phyloP scores from a whole-genome alignment of 805 yeast genomes.

The Allodekkera sacchari region DNA sequence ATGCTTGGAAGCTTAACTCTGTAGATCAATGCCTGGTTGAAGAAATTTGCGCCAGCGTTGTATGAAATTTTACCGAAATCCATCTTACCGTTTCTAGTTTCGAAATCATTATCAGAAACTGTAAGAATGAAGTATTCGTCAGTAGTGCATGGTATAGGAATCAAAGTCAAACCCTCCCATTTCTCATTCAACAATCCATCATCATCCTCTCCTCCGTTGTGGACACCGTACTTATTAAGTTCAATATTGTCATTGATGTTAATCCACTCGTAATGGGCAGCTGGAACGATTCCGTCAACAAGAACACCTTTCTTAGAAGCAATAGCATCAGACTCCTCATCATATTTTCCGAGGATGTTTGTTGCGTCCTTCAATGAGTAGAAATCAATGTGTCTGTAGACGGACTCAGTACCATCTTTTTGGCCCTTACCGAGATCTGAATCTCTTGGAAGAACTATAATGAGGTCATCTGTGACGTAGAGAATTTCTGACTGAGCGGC shows the following conservation, averaged over 20 bases:
- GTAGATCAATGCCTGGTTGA: slow-evolving; percentile 23
- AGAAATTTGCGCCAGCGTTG: slow-evolving; percentile 20
- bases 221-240: slow-evolving; percentile 23
- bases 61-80: slow-evolving; percentile 19
- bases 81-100: slow-evolving; percentile 23
- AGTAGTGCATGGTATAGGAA: slow-evolving; percentile 23
- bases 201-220: slow-evolving; percentile 25
- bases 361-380: slow-evolving; percentile 22
- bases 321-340: slow-evolving; percentile 18
- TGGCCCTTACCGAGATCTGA: slow-evolving; percentile 18
- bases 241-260: slow-evolving; percentile 18
- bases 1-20: slow-evolving; percentile 22
- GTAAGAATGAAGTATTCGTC: slow-evolving; percentile 22
- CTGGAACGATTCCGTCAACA: slow-evolving; percentile 15
- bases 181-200: slow-evolving; percentile 20
- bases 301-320: slow-evolving; percentile 20
- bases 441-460: slow-evolving; percentile 25
- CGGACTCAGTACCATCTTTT: slow-evolving; percentile 14
- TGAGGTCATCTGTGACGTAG: slow-evolving; percentile 18
- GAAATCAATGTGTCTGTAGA: slow-evolving; percentile 22
- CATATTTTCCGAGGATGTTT: slow-evolving; percentile 22
- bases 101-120: slow-evolving; percentile 23
- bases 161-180: slow-evolving; percentile 25
- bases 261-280: slow-evolving; percentile 20
- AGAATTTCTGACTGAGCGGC: slow-evolving; percentile 26